Evolutionary conservation across 1,139 yeast genomes (phyloP), one percentile per base, ranked within the genome.

Genomic region (Candida sp.): DNA sequence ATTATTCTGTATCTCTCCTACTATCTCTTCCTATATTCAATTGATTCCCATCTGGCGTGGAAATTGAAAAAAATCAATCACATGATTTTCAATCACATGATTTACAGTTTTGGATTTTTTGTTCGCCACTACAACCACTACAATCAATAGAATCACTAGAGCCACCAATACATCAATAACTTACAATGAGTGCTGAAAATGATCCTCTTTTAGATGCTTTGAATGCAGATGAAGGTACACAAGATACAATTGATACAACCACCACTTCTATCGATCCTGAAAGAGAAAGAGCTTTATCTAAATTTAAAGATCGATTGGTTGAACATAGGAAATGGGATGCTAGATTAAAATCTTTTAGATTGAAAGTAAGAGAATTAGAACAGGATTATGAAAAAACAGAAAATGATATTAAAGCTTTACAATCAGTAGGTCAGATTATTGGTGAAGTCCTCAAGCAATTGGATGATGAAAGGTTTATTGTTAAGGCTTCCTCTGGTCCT

Each of bases 241-340:
- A 43, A 45, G 38, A 23, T 23, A 35, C 39, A 12, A 33, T 25
- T 15, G 36, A 42, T 15, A 38, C n/a, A 41, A 37, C 22, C 9
- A 19, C 42, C 39, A 33, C 77, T 80, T 3, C 76, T 67, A 12
- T 30, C 35, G 91, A 84, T 53, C 83, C 81, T 35, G 96, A 90
- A 55, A 81, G 96, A 56, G 87, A 84, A 50, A 79, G 82, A 55
- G 96, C 97, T 21, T 68, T 93, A 52, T 73, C 77, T 39, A 87
- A 83, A 51, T 87, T 88, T 67, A 90, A 90, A 64, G 86, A 83
- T 62, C 91, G 89, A 67, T 76, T 93, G 55, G 75, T 88, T 55
- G 98, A 93, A 58, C 99, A 95, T 66, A 81, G 96, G 59, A 89
- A 89, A 60, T 90, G 96, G 88, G 98, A 93, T 61, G 88, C 96